Percentiles rank a stretch among this genome's conserved stretches.
phyloP scores from a whole-genome alignment of 1,139 yeast genomes.

The Protomyces gravidus region DNA sequence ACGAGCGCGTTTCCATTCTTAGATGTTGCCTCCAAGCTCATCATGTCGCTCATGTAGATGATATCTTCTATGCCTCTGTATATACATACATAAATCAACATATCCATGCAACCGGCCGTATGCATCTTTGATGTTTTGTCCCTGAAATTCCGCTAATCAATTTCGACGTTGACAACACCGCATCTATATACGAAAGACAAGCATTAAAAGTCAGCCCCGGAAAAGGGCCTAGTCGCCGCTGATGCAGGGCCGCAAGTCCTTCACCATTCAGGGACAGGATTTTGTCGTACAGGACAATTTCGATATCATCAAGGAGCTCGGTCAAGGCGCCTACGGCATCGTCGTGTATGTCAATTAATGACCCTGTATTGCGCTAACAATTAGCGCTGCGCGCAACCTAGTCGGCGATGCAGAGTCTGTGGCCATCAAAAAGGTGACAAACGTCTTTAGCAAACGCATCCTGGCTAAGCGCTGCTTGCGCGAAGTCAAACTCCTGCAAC shows the following conservation, averaged over 20 bases:
- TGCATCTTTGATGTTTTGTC: no score
- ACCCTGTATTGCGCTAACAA: no score
- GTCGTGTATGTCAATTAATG: conserved; percentile 60
- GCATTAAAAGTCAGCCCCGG: no score
- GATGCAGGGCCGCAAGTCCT: conserved; percentile 17
- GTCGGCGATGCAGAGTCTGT: conserved; percentile 61
- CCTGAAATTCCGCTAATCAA: background rate
- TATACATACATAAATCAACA: background rate
- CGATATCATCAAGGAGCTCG: conserved; percentile 80
- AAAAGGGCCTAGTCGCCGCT: background rate
- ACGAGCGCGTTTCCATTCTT: conserved; percentile 31
- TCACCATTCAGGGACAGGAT: conserved; percentile 24
- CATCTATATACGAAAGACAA: no score
- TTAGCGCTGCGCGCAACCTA: conserved; percentile 66
- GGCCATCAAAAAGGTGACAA: conserved; percentile 91
- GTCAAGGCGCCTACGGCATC: conserved; percentile 96
- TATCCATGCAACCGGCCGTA: no score
- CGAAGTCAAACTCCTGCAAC: conserved; percentile 79
- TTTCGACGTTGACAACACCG: background rate
- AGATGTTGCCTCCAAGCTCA: conserved; percentile 30
- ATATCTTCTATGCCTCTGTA: background rate
- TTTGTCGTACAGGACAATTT: conserved; percentile 28
- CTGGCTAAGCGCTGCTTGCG: conserved; percentile 84
- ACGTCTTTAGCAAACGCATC: conserved; percentile 81
- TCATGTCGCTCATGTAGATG: conserved; percentile 19